Evolutionary conservation across 495 filamentous ascomycete genomes (phyloP).

Genomic region (Thermochaetoides thermophila): DNA sequence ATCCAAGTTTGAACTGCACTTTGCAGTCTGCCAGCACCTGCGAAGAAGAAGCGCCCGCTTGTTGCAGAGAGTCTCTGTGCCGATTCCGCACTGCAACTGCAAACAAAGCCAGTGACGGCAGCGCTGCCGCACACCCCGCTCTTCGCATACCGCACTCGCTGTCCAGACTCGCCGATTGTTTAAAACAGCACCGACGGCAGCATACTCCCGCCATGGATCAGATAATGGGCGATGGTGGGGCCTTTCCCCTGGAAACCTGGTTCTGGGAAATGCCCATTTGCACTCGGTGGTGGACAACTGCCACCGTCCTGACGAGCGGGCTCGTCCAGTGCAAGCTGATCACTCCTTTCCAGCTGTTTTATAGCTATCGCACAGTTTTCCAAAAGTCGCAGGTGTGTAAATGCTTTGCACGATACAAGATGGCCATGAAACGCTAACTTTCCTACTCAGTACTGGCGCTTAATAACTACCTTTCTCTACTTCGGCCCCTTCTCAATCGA

Average conservation of each 20-base stretch:
- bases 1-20: not conserved
- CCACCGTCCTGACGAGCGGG: slow-evolving; percentile 74
- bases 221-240: slow-evolving; percentile 49
- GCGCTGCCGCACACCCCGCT: not conserved
- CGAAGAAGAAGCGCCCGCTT: not conserved
- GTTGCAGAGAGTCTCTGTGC: not conserved
- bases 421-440: not conserved
- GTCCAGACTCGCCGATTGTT: too few species aligned
- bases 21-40: not conserved
- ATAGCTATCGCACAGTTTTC: slow-evolving; percentile 87
- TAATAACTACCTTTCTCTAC: slow-evolving; percentile 90
- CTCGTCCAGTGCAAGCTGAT: slow-evolving; percentile 87
- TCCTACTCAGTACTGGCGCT: slow-evolving; percentile 69
- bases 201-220: slow-evolving; percentile 65
- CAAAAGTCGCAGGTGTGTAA: slow-evolving; percentile 61
- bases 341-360: slow-evolving; percentile 88
- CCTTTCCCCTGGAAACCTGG: slow-evolving; percentile 87
- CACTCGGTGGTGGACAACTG: slow-evolving; percentile 91
- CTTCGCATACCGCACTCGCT: too few species aligned
- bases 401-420: not conserved
- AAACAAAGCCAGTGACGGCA: not conserved
- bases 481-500: slow-evolving; percentile 91
- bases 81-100: not conserved
- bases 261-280: slow-evolving; percentile 96
- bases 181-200: too few species aligned